These are phyloP conservation scores for Blumeria hordei DNA, from an alignment of 2,329 filamentous ascomycete species.

Conservation along the genomic window DNA sequence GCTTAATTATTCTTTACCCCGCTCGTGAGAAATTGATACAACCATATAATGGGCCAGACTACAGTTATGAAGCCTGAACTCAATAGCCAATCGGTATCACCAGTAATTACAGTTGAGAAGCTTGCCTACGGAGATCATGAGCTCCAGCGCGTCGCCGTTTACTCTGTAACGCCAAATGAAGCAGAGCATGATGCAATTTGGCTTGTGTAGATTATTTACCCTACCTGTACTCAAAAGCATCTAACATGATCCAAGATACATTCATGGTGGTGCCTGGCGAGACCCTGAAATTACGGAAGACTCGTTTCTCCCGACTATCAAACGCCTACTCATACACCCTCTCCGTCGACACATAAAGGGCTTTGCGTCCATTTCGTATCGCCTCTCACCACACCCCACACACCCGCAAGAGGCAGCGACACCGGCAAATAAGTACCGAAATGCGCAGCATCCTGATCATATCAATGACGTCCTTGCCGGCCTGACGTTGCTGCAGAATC, in stretches of 20 bases:
- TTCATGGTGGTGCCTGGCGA: conserved; percentile 39
- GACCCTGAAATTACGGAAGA: conserved; percentile 25
- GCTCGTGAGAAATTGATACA: too few relatives aligned
- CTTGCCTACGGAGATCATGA: conserved; percentile 1
- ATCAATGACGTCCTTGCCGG: conserved; percentile 29
- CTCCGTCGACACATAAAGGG: conserved; percentile 23
- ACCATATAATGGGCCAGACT: too few relatives aligned
- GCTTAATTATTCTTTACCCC: too few relatives aligned
- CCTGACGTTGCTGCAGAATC: conserved; percentile 23
- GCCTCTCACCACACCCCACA: conserved; percentile 30
- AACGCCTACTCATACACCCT: conserved; percentile 6
- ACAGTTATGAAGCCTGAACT: too few relatives aligned
- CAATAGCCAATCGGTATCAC: too few relatives aligned
- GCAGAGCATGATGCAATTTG: neutral
- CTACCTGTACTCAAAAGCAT: neutral
- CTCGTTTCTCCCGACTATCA: conserved; percentile 3
- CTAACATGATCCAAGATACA: conserved; percentile 7
- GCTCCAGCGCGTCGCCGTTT: neutral
- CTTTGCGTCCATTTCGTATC: conserved; percentile 40
- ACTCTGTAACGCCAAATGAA: neutral
- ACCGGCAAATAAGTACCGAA: conserved; percentile 12
- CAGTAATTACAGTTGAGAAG: too few relatives aligned
- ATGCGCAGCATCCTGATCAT: conserved; percentile 34
- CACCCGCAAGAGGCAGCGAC: conserved; percentile 16
- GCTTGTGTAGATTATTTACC: neutral